These are phyloP conservation scores for Tieghemiomyces parasiticus DNA, from an alignment of 192 early-diverging fungal species.

Conservation along the genomic window DNA sequence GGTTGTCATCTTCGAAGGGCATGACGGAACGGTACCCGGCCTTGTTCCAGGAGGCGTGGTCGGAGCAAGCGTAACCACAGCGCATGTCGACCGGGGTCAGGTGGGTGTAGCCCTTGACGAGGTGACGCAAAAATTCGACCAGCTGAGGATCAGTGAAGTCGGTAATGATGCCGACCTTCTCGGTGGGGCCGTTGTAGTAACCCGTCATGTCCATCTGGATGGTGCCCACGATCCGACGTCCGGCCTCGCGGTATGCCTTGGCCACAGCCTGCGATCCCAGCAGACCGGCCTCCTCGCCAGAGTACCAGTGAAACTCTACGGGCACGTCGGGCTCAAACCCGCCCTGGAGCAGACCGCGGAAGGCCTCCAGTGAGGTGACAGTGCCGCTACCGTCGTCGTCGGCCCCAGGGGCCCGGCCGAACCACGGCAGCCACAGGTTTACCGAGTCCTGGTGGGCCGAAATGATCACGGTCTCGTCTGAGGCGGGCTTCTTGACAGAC, in stretches of 20 bases:
- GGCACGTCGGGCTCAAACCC: constrained; percentile 54
- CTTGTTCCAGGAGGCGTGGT: constrained; percentile 85
- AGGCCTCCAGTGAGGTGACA: constrained; percentile 77
- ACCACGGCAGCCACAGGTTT: constrained; percentile 68
- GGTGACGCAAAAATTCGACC: constrained; percentile 31
- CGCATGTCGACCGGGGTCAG: constrained; percentile 51
- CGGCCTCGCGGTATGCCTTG: constrained; percentile 39
- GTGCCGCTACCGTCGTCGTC: constrained; percentile 88
- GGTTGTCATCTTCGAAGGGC: constrained; percentile 56
- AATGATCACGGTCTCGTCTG: constrained; percentile 58
- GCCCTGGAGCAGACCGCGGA: constrained; percentile 46
- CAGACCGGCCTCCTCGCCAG: constrained; percentile 80
- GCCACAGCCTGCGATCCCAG: constrained; percentile 80
- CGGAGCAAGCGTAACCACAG: constrained; percentile 83
- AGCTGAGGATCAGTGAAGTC: constrained; percentile 62
- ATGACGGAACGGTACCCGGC: constrained; percentile 80
- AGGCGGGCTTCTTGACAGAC: constrained; percentile 17
- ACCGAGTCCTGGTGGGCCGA: constrained; percentile 86
- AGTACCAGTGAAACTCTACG: constrained; percentile 97
- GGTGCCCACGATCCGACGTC: constrained; percentile 52
- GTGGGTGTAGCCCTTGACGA: constrained; percentile 48
- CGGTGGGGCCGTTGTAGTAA: constrained; percentile 43
- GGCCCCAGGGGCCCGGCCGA: constrained; percentile 61
- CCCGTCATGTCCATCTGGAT: constrained; percentile 95
- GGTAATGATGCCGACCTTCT: constrained; percentile 62